Conservation (phyloP, 768 basidiomycete species). For the Suillus alpinus region DNA sequence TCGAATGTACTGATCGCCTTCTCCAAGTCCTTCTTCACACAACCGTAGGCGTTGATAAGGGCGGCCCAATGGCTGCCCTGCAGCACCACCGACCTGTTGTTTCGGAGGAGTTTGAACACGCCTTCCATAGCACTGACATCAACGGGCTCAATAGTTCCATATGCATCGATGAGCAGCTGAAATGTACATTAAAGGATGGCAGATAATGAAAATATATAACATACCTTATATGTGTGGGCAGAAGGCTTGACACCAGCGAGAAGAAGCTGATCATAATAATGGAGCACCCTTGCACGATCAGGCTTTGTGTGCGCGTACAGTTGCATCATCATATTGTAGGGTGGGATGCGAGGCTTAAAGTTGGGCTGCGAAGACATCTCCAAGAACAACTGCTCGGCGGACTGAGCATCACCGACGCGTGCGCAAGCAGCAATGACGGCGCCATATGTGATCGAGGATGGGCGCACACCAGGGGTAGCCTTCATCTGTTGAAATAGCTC, state of each 20-base stretch:
- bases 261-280: slow-evolving; percentile 69
- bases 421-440: slow-evolving; percentile 93
- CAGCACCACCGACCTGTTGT: slow-evolving; percentile 19
- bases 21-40: slow-evolving; percentile 71
- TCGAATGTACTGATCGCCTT: slow-evolving; percentile 78
- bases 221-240: slow-evolving; percentile 91
- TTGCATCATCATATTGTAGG: slow-evolving; percentile 99
- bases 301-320: slow-evolving; percentile 90
- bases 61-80: slow-evolving; percentile 76
- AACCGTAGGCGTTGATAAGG: slow-evolving; percentile 87
- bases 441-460: slow-evolving; percentile 91
- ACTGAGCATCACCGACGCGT: slow-evolving; percentile 81
- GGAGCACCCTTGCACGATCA: slow-evolving; percentile 70
- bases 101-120: slow-evolving; percentile 64
- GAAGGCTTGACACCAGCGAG: slow-evolving; percentile 66
- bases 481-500: slow-evolving; percentile 90
- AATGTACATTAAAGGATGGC: background rate
- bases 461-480: slow-evolving; percentile 44
- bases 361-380: slow-evolving; percentile 76
- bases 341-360: slow-evolving; percentile 88
- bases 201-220: slow-evolving; percentile 12
- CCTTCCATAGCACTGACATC: slow-evolving; percentile 69
- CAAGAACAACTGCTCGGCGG: slow-evolving; percentile 78
- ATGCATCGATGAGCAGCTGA: slow-evolving; percentile 84
- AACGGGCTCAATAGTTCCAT: slow-evolving; percentile 82